Evolutionary conservation across 495 filamentous ascomycete species (phyloP), one percentile per base, ranked within the genome.

Genomic region (Hypoxylon rickii): DNA sequence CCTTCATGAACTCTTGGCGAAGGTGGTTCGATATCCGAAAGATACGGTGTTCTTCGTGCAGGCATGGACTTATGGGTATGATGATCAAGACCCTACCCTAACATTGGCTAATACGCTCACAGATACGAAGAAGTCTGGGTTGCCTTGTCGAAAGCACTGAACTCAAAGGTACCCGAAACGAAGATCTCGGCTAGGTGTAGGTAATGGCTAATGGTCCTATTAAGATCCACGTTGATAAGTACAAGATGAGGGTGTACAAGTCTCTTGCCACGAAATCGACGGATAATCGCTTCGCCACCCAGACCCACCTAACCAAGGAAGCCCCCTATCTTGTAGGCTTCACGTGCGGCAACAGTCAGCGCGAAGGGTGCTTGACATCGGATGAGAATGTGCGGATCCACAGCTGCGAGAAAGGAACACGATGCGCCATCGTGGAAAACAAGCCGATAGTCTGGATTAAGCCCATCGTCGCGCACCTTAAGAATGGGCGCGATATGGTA

Each of bases 71-170:
- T 95, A 94, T 67, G 93, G 93, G 43, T 86, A 80, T 63, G 72
- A 56, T 6, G n/a, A 15, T 0, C 5, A n/a, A 11, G 1, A 13
- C 2, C 15, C 11, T 18, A 15, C n/a, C 0, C 5, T 37, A 11
- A 5, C 41, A 15, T 42, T 46, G 17, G 31, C 55, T 49, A 13
- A 49, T 5, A 3, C 7, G 39, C 6, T 19, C 2, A 0, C 19
- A 77, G 74, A 12, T 89, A 90, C 42, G 90, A 96, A 68, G 89
- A 96, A 48, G 90, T 96, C 0, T 97, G 92, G 92, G 76, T 90
- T 48, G 88, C 90, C 2, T 72, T 97, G 10, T 85, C 90, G 1
- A 81, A 84, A 10, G 80, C 82, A 7, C 73, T 97, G 2, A 69
- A 81, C 17, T 84, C 84, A 1, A 83, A 81, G 71, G 89, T 88